Percentiles rank a stretch among this genome's conserved stretches.
Conservation (phyloP, 164 flowering plant genomes). For the Dillenia turbinata region DNA sequence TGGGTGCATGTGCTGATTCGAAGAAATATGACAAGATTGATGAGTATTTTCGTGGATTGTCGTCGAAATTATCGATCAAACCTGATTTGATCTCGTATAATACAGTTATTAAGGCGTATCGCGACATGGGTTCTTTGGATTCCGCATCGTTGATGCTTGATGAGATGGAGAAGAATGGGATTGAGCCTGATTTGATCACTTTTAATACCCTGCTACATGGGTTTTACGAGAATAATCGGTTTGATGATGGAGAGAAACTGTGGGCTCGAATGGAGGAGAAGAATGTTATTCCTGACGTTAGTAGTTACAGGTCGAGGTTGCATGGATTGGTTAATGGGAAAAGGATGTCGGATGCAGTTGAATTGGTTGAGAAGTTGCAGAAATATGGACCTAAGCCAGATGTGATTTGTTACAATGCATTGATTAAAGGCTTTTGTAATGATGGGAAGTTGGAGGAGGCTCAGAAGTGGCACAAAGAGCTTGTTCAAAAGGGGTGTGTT, state of each 20-base stretch:
- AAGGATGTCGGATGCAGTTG: slow-evolving; percentile 26
- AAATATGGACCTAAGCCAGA: slow-evolving; percentile 24
- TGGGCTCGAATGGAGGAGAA: slow-evolving; percentile 34
- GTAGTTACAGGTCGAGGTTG: slow-evolving; percentile 29
- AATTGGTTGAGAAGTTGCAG: slow-evolving; percentile 30
- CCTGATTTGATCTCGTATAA: slow-evolving; percentile 40
- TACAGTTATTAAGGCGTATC: slow-evolving; percentile 28
- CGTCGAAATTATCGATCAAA: slow-evolving; percentile 18
- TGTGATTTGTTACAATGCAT: slow-evolving; percentile 16
- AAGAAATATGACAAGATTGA: slow-evolving; percentile 28
- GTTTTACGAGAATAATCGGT: slow-evolving; percentile 19
- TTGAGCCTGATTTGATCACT: slow-evolving; percentile 32
- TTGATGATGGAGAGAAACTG: slow-evolving; percentile 35
- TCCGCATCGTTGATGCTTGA: slow-evolving; percentile 27
- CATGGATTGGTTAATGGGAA: slow-evolving; percentile 22
- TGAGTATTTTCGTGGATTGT: slow-evolving; percentile 27
- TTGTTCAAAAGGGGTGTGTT: slow-evolving; percentile 8
- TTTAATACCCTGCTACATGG: slow-evolving; percentile 37
- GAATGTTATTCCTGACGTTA: slow-evolving; percentile 21
- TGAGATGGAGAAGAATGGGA: slow-evolving; percentile 33
- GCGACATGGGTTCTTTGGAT: slow-evolving; percentile 36
- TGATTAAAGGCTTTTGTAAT: slow-evolving; percentile 29
- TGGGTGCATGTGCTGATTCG: slow-evolving; percentile 29
- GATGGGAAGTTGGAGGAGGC: slow-evolving; percentile 32
- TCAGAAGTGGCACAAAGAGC: slow-evolving; percentile 26